Conservation (phyloP, 139 green algal species). For the Mychonastes homosphaera region DNA sequence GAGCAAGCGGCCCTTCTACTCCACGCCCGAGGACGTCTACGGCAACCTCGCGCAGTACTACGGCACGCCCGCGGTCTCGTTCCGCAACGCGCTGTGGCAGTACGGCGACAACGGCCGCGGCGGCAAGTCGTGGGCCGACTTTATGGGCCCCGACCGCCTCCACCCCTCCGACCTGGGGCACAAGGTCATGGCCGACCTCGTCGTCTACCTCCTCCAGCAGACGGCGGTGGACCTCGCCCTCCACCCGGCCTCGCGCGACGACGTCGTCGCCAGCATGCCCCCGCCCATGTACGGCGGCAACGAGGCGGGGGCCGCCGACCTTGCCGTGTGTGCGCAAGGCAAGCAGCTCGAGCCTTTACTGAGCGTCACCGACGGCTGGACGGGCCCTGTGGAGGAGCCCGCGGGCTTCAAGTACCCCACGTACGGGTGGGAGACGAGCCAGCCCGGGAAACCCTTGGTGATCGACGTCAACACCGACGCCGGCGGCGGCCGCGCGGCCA, state of each 20-base stretch:
- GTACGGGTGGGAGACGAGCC: conserved; percentile 16
- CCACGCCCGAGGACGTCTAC: conserved; percentile 18
- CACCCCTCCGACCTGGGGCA: conserved; percentile 20
- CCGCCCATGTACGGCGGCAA: conserved; percentile 17
- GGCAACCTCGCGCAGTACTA: conserved; percentile 12
- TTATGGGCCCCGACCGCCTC: conserved; percentile 19
- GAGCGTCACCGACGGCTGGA: conserved; percentile 1
- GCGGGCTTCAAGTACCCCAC: conserved; percentile 9
- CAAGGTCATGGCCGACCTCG: conserved; percentile 24
- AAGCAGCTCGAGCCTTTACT: conserved; percentile 10
- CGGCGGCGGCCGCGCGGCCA: not conserved
- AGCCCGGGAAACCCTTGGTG: not conserved
- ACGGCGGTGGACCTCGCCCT: conserved; percentile 16
- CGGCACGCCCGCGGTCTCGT: conserved; percentile 7
- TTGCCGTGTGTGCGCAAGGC: conserved; percentile 13
- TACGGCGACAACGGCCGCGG: conserved; percentile 2
- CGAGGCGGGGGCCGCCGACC: conserved; percentile 4
- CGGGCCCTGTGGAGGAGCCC: not conserved
- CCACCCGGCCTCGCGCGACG: not conserved
- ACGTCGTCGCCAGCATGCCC: conserved; percentile 9
- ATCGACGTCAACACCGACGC: conserved; percentile 13
- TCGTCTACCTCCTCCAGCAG: conserved; percentile 28
- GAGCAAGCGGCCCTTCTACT: conserved; percentile 12
- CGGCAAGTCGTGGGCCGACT: conserved; percentile 5
- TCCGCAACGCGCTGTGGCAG: conserved; percentile 20